Conservation (phyloP, 2,329 filamentous ascomycete genomes). For the Trichoderma breve region DNA sequence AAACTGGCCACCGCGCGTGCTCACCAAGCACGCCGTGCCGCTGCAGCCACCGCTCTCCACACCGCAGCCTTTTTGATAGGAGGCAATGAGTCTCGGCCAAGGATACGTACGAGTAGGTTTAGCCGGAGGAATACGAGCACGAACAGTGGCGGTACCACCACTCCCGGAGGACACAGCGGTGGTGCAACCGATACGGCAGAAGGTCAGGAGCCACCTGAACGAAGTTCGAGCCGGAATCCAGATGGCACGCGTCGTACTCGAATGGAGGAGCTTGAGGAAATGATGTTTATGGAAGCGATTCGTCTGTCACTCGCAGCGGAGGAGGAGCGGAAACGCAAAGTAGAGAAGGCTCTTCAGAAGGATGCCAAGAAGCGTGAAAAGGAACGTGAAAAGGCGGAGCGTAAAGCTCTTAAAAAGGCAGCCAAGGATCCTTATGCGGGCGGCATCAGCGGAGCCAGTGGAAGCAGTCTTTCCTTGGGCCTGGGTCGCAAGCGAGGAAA, state of each 20-base stretch:
- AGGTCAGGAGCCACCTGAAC: conserved; percentile 27
- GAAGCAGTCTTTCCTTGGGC: conserved; percentile 63
- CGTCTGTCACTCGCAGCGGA: conserved; percentile 86
- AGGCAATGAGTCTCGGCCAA: conserved; percentile 53
- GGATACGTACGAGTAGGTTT: conserved; percentile 49
- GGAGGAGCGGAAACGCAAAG: conserved; percentile 84
- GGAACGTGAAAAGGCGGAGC: conserved; percentile 78
- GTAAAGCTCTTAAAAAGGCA: conserved; percentile 70
- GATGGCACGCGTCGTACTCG: conserved; percentile 45
- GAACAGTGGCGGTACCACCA: conserved; percentile 33
- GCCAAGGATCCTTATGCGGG: conserved; percentile 37
- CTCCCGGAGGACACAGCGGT: conserved; percentile 27
- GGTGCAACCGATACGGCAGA: conserved; percentile 25
- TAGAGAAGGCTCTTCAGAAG: conserved; percentile 56
- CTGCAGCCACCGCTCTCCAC: conserved; percentile 89
- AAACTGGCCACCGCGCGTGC: conserved; percentile 83
- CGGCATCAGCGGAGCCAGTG: conserved; percentile 48
- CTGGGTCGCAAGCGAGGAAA: conserved; percentile 59
- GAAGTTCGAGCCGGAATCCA: conserved; percentile 25
- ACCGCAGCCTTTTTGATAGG: conserved; percentile 91
- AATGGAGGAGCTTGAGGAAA: conserved; percentile 87
- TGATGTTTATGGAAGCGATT: conserved; percentile 99
- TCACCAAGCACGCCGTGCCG: conserved; percentile 80
- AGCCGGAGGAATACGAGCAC: conserved; percentile 53
- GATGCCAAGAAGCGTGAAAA: conserved; percentile 84